Evolutionary conservation across 2,329 filamentous ascomycete species (phyloP).

Genomic region (Botrytis squamosa): DNA sequence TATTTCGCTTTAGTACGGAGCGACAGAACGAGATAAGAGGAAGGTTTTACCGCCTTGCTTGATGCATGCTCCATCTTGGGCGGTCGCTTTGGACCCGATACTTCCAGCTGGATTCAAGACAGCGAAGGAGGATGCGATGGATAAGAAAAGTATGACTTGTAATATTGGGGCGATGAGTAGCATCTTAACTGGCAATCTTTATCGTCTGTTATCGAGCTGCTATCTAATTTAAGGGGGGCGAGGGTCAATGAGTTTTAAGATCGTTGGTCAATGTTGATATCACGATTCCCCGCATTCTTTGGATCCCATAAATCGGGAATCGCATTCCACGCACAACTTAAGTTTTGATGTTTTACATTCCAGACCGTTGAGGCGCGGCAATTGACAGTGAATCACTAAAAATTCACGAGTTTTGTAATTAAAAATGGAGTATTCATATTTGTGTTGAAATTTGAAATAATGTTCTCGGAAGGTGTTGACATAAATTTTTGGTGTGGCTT

Average conservation of each 20-base stretch:
- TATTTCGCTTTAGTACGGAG: background rate
- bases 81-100: background rate
- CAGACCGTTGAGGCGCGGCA: background rate
- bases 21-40: background rate
- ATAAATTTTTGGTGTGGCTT: background rate
- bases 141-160: background rate
- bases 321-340: background rate
- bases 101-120: background rate
- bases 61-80: background rate
- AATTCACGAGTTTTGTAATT: background rate
- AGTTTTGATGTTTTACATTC: background rate
- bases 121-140: background rate
- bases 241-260: background rate
- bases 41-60: background rate
- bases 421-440: background rate
- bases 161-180: background rate
- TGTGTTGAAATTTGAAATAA: background rate
- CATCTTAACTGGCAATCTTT: background rate
- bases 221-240: background rate
- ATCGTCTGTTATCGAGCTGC: background rate
- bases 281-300: conserved; percentile 1
- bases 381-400: background rate
- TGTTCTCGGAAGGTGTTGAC: background rate
- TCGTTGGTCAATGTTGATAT: background rate
- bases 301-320: background rate